Conservation (phyloP, 164 flowering plant genomes). For the Vitis cinerea region DNA sequence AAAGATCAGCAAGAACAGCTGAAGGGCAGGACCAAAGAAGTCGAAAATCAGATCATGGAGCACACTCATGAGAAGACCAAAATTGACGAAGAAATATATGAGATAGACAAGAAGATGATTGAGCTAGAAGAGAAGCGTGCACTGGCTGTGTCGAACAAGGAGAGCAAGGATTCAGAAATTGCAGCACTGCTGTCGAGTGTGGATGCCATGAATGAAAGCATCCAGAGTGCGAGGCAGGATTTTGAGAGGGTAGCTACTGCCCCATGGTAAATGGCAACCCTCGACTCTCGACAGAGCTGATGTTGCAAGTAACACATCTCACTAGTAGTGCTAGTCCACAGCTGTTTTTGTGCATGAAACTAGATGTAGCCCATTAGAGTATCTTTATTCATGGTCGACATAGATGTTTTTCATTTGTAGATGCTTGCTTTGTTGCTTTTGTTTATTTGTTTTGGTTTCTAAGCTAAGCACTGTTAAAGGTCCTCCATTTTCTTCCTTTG, state of each 20-base stretch:
- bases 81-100: constrained; percentile 22
- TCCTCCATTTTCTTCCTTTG: too few relatives aligned
- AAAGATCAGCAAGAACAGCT: constrained; percentile 25
- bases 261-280: constrained; percentile 16
- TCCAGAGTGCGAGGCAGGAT: constrained; percentile 9
- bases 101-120: constrained; percentile 24
- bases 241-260: constrained; percentile 26
- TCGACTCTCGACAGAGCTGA: not conserved
- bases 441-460: too few relatives aligned
- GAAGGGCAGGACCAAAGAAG: constrained; percentile 6
- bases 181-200: constrained; percentile 8
- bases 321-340: too few relatives aligned
- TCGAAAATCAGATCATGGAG: constrained; percentile 20
- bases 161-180: constrained; percentile 19
- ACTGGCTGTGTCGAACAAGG: constrained; percentile 7
- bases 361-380: too few relatives aligned
- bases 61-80: constrained; percentile 8
- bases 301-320: too few relatives aligned
- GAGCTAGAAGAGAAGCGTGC: constrained; percentile 28
- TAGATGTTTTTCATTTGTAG: too few relatives aligned
- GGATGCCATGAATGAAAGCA: constrained; percentile 5
- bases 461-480: too few relatives aligned
- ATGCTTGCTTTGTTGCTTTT: too few relatives aligned
- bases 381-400: too few relatives aligned
- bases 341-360: too few relatives aligned